phyloP scores from a whole-genome alignment of 2,329 filamentous ascomycete genomes.

The Aspergillus udagawae region DNA sequence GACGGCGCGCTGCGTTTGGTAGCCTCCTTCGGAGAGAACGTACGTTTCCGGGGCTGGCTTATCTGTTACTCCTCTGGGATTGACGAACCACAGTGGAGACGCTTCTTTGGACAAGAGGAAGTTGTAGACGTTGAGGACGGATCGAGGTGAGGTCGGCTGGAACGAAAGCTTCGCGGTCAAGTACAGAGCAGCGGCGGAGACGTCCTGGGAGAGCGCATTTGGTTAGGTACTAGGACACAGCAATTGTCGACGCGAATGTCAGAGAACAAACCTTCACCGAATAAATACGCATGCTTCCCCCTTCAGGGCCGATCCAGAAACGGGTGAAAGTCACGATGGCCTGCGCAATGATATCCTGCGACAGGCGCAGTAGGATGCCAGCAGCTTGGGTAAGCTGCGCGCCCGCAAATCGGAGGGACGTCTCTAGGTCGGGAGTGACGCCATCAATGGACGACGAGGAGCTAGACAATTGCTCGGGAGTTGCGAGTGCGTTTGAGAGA shows the following conservation, averaged over 20 bases:
- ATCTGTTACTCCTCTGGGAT: slow-evolving; percentile 23
- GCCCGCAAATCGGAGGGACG: slow-evolving; percentile 43
- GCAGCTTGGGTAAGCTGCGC: slow-evolving; percentile 45
- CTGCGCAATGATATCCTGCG: slow-evolving; percentile 80
- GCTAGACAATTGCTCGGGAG: slow-evolving; percentile 41
- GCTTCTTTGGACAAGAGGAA: slow-evolving; percentile 65
- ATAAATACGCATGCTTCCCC: slow-evolving; percentile 42
- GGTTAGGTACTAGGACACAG: neutral
- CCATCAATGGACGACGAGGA: slow-evolving; percentile 44
- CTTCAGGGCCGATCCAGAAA: slow-evolving; percentile 63
- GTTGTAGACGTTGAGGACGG: slow-evolving; percentile 77
- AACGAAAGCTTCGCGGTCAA: slow-evolving; percentile 78
- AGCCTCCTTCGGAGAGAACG: slow-evolving; percentile 70
- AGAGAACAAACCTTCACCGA: slow-evolving; percentile 35
- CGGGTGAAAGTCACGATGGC: slow-evolving; percentile 78
- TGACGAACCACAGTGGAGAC: slow-evolving; percentile 50
- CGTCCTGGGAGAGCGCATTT: slow-evolving; percentile 52
- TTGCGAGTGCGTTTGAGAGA: slow-evolving; percentile 44
- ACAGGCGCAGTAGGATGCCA: slow-evolving; percentile 70
- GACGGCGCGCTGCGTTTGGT: slow-evolving; percentile 59
- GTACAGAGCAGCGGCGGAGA: slow-evolving; percentile 77
- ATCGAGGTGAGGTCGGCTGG: slow-evolving; percentile 69
- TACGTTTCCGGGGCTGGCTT: slow-evolving; percentile 51
- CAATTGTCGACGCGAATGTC: neutral
- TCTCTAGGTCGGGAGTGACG: slow-evolving; percentile 38